A percentile compares a stretch with the other conserved stretches of the same genome.
These are phyloP conservation scores for Mycena floridula DNA, from an alignment of 768 basidiomycete genomes.

Conservation along the genomic window DNA sequence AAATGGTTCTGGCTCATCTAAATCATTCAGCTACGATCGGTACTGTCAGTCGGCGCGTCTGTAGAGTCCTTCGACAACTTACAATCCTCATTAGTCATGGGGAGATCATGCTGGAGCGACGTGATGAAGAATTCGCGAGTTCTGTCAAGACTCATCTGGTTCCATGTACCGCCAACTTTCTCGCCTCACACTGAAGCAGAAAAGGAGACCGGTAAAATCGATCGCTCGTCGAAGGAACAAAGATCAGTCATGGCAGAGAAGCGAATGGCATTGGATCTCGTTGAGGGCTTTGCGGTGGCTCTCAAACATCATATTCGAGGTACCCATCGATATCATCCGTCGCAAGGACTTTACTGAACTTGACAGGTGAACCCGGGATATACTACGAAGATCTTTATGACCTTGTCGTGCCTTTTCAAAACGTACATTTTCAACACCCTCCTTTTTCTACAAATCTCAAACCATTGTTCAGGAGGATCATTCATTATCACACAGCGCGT, in stretches of 20 bases:
- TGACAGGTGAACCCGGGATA: slow-evolving; percentile 48
- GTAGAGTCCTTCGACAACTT: slow-evolving; percentile 52
- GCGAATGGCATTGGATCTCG: slow-evolving; percentile 47
- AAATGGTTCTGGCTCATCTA: background rate
- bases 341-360: background rate
- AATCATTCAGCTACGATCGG: slow-evolving; percentile 44
- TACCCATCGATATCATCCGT: slow-evolving; percentile 9
- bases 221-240: slow-evolving; percentile 34
- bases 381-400: slow-evolving; percentile 60
- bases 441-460: too few species aligned
- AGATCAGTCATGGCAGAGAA: slow-evolving; percentile 57
- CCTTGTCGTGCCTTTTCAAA: slow-evolving; percentile 48
- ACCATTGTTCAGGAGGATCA: too few species aligned
- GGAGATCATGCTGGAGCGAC: slow-evolving; percentile 22
- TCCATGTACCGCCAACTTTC: slow-evolving; percentile 49
- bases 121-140: slow-evolving; percentile 36
- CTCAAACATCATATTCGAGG: slow-evolving; percentile 61
- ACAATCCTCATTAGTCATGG: slow-evolving; percentile 43
- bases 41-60: slow-evolving; percentile 52
- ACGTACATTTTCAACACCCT: background rate
- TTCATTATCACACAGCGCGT: too few species aligned
- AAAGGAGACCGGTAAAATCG: slow-evolving; percentile 18
- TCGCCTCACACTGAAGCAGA: slow-evolving; percentile 34
- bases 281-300: slow-evolving; percentile 51
- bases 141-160: slow-evolving; percentile 52